Evolutionary conservation across 148 eudicot genomes (phyloP).

Genomic region (Amaranthus cruentus): DNA sequence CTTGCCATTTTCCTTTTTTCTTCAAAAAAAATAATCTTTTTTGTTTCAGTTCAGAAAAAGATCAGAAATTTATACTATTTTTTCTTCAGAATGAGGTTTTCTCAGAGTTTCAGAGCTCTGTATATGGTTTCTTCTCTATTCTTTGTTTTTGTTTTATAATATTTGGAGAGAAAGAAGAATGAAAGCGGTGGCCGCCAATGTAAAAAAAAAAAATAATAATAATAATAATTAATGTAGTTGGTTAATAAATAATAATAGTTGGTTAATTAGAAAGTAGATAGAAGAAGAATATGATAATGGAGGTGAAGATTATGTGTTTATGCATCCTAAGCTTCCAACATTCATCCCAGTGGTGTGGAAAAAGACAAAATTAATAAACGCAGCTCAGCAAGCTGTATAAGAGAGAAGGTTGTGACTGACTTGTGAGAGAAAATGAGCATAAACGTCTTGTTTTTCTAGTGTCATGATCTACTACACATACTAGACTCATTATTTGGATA

Average conservation of each 20-base stretch:
- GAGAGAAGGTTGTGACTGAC: no score
- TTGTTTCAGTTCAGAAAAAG: not conserved
- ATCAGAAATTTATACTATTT: not conserved
- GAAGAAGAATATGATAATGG: no score
- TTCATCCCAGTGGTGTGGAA: not conserved
- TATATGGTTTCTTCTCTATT: no score
- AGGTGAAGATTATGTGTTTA: not conserved
- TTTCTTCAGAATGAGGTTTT: not conserved
- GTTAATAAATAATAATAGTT: no score
- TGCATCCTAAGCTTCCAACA: not conserved
- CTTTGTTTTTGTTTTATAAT: not conserved
- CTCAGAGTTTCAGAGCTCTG: no score
- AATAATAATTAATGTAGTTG: no score
- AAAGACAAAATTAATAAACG: conserved; percentile 2
- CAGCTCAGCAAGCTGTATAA: not conserved
- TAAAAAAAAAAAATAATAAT: not conserved
- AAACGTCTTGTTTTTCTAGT: not conserved
- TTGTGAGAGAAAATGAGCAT: not conserved
- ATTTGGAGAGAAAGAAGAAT: not conserved
- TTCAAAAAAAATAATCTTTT: not conserved
- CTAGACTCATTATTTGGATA: not conserved
- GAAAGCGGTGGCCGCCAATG: conserved; percentile 27
- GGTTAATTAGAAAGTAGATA: no score
- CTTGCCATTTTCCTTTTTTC: conserved; percentile 29
- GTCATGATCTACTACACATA: conserved; percentile 8